A percentile compares a stretch with the other conserved stretches of the same genome.
These are phyloP conservation scores for Buxus sempervirens DNA, from an alignment of 164 flowering plant genomes.

Conservation along the genomic window DNA sequence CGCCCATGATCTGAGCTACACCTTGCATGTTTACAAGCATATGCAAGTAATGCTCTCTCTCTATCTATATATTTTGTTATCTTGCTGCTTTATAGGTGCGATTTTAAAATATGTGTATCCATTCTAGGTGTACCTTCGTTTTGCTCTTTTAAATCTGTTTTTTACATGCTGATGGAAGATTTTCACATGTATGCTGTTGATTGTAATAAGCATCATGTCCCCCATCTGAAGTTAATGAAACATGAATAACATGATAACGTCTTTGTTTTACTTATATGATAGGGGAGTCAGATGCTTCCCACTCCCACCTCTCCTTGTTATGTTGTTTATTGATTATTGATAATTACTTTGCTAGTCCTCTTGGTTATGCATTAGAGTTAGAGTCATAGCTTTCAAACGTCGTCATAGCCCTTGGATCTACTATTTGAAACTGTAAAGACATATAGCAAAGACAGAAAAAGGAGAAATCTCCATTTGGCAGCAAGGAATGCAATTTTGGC, in stretches of 20 bases:
- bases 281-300: no score
- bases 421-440: no score
- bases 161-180: background rate
- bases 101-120: slow-evolving; percentile 1
- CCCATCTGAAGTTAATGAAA: background rate
- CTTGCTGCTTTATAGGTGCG: slow-evolving; percentile 13
- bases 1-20: slow-evolving; percentile 70
- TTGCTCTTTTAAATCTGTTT: background rate
- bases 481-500: no score
- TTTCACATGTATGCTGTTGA: background rate
- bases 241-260: background rate
- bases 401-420: no score
- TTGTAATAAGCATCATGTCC: background rate
- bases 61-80: slow-evolving; percentile 17
- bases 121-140: background rate
- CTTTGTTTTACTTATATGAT: no score
- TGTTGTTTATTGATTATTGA: background rate
- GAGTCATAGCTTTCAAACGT: no score
- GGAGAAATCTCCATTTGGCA: no score
- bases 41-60: slow-evolving; percentile 69
- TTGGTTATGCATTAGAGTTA: background rate
- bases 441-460: no score
- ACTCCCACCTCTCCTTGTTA: background rate
- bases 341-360: background rate
- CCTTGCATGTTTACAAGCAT: slow-evolving; percentile 54